Base-by-base conservation (phyloP, 306 rosid genomes). In the Senna tora region DNA sequence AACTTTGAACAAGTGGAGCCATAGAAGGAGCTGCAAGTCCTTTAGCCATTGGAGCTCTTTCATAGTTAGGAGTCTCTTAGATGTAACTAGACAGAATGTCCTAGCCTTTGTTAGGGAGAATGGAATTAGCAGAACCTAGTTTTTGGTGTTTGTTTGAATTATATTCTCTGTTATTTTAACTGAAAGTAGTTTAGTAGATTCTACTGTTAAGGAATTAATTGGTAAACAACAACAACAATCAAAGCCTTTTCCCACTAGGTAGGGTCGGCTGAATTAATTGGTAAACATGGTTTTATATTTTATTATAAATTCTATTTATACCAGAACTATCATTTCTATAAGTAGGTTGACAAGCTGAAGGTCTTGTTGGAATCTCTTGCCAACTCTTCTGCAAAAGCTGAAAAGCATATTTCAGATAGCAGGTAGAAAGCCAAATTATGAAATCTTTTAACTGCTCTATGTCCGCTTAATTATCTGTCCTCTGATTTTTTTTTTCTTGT, bases 271-370 rank as follows among this genome's bases (percentile, higher is more conserved):
- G 42, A 58, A 58, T 25, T 25, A 25, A 25, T 3, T 8, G 16
- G 11, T 58, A 2, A 32, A 33, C 21, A 7, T 32, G 21, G 64
- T 32, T 58, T 10, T 58, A 2, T 32, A 32, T 56, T 69, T 73
- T 58, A 8, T 59, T 50, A 56, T 53, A 25, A 41, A 43, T 39
- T 69, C 41, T 68, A 17, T 42, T 71, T 20, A 47, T 58, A 32
- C 57, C 72, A 9, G 49, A 38, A 9, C 38, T 80, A 2, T 72
- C 47, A 25, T 51, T 49, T 61, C 54, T 78, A 20, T 71, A 49
- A 67, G 58, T 87, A 94, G 99, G 92, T 94, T 76, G 97, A 91
- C 79, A 94, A 94, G 84, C 81, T 94, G 87, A 91, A 89, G 84
- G 91, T 94, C 60, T 82, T 94, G 68, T 84, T 88, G 36, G 99